Evolutionary conservation across 225 moss, liverwort and hornwort genomes (phyloP), one percentile per base, ranked within the genome.

Genomic region (Climacium dendroides): DNA sequence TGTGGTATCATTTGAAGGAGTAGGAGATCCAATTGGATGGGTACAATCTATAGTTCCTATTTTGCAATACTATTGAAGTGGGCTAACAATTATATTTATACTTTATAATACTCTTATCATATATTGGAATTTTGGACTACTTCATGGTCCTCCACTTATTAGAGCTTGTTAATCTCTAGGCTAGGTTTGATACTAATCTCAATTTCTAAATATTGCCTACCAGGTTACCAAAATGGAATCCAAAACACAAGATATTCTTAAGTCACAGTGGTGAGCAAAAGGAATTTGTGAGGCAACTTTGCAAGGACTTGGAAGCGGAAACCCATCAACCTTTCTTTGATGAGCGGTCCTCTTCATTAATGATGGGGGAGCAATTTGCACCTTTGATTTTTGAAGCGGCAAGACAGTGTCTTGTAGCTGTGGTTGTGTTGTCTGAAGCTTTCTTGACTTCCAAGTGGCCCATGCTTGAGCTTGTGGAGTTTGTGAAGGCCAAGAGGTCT

Each of bases 131-230:
- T 43, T 9, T 70, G 15, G 43, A 71, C 43, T 71, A 43, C 43
- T 50, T 50, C 50, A 4, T 43, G 43, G 9, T 35, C 5, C 23
- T 22, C 11, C 9, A 13, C 23, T 76, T 35, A 0, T 32, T 29
- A 19, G 13, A 50, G 34, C 8, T 53, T 53, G 53, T 65, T 35
- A 3, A 35, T 65, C 6, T 65, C 0, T 35, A 35, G 39, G 18
- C 11, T 5, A 10, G 28, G 9, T 45, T 6, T 17, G 14, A 45
- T 28, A 43, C 41, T 45, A 45, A 72, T 45, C 45, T 45, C 2
- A 5, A 0, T 45, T 28, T 45, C 24, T 23, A 11, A 18, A 18
- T 41, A 13, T 29, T 2, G 3, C 0, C 5, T 62, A 5, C 4
- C 7, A 80, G 63, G 47, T 48, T 62, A 19, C 7, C 8, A 13